A percentile compares a stretch with the other conserved stretches of the same genome.
These are phyloP conservation scores for Syzygium aromaticum DNA, from an alignment of 345 rosid species.

Conservation along the genomic window DNA sequence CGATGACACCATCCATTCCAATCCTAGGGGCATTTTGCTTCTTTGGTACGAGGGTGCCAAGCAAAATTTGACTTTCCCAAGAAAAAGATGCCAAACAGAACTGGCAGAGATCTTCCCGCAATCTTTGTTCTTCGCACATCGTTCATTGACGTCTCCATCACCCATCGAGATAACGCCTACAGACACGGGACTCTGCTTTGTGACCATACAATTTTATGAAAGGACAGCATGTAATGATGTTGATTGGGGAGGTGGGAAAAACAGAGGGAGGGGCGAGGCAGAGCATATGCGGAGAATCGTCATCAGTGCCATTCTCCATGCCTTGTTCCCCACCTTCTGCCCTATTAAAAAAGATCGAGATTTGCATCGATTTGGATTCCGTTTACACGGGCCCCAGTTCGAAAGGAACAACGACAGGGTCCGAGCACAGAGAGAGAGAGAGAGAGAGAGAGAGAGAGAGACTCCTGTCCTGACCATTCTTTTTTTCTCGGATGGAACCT, in stretches of 20 bases:
- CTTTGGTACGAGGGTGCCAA: not conserved
- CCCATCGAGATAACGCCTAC: too few species aligned
- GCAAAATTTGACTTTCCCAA: not conserved
- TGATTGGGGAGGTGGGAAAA: not conserved
- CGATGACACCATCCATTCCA: not conserved
- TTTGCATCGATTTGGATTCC: not conserved
- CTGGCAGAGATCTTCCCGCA: not conserved
- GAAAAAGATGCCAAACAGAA: not conserved
- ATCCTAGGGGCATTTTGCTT: not conserved
- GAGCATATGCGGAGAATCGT: slow-evolving; percentile 27
- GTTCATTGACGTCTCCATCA: not conserved
- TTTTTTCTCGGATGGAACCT: not conserved
- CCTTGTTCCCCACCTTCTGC: not conserved
- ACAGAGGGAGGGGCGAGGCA: not conserved
- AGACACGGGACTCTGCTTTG: not conserved
- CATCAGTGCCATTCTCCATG: slow-evolving; percentile 2
- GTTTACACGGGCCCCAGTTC: not conserved
- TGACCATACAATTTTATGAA: not conserved
- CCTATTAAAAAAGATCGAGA: not conserved
- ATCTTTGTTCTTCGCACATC: not conserved
- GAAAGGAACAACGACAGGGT: not conserved
- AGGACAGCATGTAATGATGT: not conserved
- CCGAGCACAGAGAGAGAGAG: not conserved
- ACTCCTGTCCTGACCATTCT: not conserved
- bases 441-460: not conserved